Conservation (phyloP, 208 protist species). For the Leishmania amazonensis region DNA sequence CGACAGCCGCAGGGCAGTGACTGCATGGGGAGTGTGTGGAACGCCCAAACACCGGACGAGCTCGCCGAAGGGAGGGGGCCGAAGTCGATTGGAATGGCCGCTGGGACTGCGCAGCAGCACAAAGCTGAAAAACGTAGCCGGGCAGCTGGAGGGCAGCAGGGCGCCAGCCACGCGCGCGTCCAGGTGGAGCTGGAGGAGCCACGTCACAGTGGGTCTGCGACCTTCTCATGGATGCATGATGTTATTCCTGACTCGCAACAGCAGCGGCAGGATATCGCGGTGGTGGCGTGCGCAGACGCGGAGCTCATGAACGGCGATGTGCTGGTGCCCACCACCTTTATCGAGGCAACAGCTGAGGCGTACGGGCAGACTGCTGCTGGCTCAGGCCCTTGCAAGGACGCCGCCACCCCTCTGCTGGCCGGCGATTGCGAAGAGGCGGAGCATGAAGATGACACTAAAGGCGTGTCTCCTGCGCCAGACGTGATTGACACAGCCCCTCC, state of each 20-base stretch:
- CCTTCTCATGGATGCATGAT: slow-evolving; percentile 1
- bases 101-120: neutral
- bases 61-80: neutral
- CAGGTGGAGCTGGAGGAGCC: neutral
- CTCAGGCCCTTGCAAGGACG: neutral
- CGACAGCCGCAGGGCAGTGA: neutral
- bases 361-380: neutral
- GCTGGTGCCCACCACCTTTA: slow-evolving; percentile 7
- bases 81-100: neutral
- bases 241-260: slow-evolving; percentile 2
- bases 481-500: neutral
- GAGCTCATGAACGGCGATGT: slow-evolving; percentile 4
- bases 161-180: neutral
- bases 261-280: neutral
- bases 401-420: neutral
- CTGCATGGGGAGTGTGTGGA: neutral
- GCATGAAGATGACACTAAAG: neutral
- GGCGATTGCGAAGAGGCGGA: neutral
- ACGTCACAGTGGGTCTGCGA: neutral
- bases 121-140: neutral
- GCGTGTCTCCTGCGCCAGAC: neutral
- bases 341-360: slow-evolving; percentile 2
- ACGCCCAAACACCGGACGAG: neutral
- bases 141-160: neutral
- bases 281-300: neutral